phyloP scores from a whole-genome alignment of 306 rosid genomes.

The Senna tora region DNA sequence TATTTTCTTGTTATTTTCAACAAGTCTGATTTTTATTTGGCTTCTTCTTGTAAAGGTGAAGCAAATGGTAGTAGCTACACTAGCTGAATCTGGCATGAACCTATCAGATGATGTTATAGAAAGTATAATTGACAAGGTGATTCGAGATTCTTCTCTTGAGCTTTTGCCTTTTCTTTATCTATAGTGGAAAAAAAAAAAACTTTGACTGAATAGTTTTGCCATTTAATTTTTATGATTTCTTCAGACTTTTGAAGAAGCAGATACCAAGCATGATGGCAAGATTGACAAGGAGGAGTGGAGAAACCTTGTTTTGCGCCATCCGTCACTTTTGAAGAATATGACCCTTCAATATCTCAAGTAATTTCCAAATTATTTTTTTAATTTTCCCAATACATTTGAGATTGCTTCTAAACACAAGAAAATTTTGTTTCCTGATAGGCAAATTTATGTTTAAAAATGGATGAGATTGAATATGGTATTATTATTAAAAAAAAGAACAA shows the following conservation, averaged over 20 bases:
- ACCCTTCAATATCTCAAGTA: conserved; percentile 98
- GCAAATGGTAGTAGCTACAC: conserved; percentile 99
- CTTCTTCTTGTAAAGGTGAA: conserved; percentile 65
- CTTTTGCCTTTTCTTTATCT: not conserved
- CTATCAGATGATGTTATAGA: conserved; percentile 95
- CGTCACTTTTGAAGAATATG: conserved; percentile 96
- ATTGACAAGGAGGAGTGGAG: conserved; percentile 99
- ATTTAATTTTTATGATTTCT: conserved; percentile 21
- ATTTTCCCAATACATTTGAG: not conserved
- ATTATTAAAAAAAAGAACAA: too few species aligned
- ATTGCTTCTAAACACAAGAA: not conserved
- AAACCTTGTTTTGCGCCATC: conserved; percentile 89
- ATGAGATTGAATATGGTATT: conserved; percentile 1
- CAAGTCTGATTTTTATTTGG: conserved; percentile 17
- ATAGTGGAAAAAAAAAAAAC: not conserved
- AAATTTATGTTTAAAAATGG: not conserved
- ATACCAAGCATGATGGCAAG: conserved; percentile 94
- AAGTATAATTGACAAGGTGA: conserved; percentile 97
- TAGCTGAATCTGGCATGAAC: conserved; percentile 99
- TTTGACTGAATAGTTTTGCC: not conserved
- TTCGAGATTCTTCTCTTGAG: conserved; percentile 22
- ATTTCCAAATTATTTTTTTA: conserved; percentile 12
- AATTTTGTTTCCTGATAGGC: not conserved
- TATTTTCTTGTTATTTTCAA: conserved; percentile 1
- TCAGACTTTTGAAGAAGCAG: conserved; percentile 99